Conservation (phyloP, 805 yeast genomes). For the Lipomyces mesembrius region DNA sequence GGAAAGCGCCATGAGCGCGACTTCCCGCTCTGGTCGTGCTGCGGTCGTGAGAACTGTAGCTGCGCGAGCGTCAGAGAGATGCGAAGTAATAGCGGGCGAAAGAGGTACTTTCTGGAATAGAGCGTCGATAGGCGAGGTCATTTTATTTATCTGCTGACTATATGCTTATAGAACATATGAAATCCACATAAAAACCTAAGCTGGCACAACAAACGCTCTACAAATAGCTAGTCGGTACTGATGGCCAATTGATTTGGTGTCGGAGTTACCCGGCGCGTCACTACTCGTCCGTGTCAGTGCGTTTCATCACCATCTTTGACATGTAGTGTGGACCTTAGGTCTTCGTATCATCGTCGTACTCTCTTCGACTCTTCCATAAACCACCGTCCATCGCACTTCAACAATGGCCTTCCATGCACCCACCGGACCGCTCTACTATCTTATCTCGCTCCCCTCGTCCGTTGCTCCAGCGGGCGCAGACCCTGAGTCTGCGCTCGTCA, state of each 20-base stretch:
- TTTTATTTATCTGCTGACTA: neutral
- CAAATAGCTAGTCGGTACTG: neutral
- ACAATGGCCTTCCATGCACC: conserved; percentile 38
- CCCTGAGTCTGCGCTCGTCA: conserved; percentile 45
- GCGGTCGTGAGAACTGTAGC: conserved; percentile 33
- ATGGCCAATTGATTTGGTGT: neutral
- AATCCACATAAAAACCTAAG: too few relatives aligned
- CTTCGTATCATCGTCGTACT: neutral
- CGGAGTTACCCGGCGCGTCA: neutral
- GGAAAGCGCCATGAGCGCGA: conserved; percentile 18
- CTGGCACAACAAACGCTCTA: neutral
- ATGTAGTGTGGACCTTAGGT: neutral
- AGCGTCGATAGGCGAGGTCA: conserved; percentile 15
- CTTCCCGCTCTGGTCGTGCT: neutral
- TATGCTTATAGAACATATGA: neutral
- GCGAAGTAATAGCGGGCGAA: conserved; percentile 13
- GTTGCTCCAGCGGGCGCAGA: conserved; percentile 46
- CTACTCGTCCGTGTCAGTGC: conserved; percentile 6
- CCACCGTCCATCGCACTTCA: neutral
- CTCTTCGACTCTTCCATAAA: neutral
- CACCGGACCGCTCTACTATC: conserved; percentile 36
- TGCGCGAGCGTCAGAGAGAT: conserved; percentile 36
- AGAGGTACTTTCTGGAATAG: conserved; percentile 9
- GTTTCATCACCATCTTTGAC: neutral
- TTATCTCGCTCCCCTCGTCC: conserved; percentile 57